phyloP scores from a whole-genome alignment of 441 rosid genomes.

The Jatropha podagrica region DNA sequence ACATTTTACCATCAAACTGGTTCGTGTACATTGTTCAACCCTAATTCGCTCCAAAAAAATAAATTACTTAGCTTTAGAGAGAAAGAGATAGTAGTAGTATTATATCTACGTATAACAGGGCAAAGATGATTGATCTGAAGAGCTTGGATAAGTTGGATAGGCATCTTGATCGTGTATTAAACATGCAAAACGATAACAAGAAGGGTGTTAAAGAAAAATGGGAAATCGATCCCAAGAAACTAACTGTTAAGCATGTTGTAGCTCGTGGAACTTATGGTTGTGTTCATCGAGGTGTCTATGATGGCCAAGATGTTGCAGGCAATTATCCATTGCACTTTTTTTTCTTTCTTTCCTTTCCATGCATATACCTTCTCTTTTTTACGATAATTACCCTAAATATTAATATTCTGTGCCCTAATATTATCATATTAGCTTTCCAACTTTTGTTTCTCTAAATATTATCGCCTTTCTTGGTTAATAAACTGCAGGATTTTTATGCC shows the following conservation, averaged over 20 bases:
- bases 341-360: neutral
- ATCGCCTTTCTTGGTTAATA: no score
- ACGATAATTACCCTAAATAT: no score
- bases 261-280: slow-evolving; percentile 24
- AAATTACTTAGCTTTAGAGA: neutral
- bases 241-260: slow-evolving; percentile 21
- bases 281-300: slow-evolving; percentile 33
- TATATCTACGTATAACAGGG: neutral
- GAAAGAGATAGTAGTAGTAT: neutral
- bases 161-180: neutral
- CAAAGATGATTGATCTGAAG: neutral
- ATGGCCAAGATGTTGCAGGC: slow-evolving; percentile 38
- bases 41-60: neutral
- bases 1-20: neutral
- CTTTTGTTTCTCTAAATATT: no score
- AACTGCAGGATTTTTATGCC: neutral
- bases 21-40: neutral
- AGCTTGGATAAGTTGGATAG: neutral
- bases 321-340: neutral
- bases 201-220: neutral
- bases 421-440: no score
- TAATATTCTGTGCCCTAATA: no score
- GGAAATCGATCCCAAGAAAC: slow-evolving; percentile 5
- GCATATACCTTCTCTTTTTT: neutral
- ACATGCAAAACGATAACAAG: neutral